phyloP scores from a whole-genome alignment of 2,329 filamentous ascomycete species.

The Phialemoniopsis sp. region DNA sequence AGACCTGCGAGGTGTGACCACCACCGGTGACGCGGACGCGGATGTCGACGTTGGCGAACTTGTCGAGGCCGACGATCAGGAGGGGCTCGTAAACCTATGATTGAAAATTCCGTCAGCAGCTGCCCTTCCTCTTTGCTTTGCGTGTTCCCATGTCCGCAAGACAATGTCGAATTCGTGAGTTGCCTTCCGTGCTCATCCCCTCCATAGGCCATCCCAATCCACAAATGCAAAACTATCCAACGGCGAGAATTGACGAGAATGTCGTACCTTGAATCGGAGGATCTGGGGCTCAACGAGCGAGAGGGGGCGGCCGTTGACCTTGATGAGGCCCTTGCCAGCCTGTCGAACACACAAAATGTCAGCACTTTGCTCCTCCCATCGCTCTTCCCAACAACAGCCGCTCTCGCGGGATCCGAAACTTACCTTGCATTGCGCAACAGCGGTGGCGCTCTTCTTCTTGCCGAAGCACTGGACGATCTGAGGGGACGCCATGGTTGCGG shows the following conservation, averaged over 20 bases:
- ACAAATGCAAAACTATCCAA: constrained; percentile 1
- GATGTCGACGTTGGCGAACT: constrained; percentile 73
- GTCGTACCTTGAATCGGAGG: constrained; percentile 88
- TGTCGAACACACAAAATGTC: background rate
- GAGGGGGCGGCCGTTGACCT: constrained; percentile 97
- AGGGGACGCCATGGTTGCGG: constrained; percentile 67
- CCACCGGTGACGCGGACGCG: constrained; percentile 93
- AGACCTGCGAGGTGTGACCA: constrained; percentile 86
- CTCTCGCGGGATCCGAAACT: constrained; percentile 18
- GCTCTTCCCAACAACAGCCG: background rate
- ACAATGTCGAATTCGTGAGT: background rate
- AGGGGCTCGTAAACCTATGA: constrained; percentile 92
- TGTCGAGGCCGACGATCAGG: constrained; percentile 94
- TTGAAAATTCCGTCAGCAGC: constrained; percentile 5
- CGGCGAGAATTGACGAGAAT: background rate
- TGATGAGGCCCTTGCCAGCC: constrained; percentile 69
- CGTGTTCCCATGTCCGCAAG: too few relatives aligned
- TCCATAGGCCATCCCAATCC: background rate
- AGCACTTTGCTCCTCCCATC: too few relatives aligned
- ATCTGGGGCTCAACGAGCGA: constrained; percentile 92
- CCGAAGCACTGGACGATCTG: constrained; percentile 97
- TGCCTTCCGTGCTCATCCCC: too few relatives aligned
- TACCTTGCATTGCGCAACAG: constrained; percentile 91
- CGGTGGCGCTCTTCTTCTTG: constrained; percentile 92
- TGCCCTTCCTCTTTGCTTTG: constrained; percentile 1